Base-by-base conservation (phyloP, 148 eudicot species). In the Spergularia bocconei region DNA sequence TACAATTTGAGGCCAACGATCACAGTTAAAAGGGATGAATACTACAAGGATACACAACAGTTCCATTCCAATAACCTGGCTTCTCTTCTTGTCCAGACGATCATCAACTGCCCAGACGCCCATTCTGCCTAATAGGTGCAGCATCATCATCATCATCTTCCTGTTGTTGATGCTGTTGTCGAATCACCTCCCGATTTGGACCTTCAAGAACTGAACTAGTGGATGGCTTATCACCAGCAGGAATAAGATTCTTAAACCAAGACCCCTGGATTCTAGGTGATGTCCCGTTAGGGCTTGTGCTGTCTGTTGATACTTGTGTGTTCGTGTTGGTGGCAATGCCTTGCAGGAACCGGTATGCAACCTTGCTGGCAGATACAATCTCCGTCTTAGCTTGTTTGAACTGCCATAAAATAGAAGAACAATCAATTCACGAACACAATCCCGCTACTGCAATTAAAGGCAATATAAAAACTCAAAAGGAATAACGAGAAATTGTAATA, bases 381-480 rank as follows among this genome's bases (percentile, higher is more conserved):
- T 94, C 97, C 25, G 97, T 88, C 78, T 90, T 94, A 2, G 97
- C 98, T 87, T 94, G 98, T 75, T 91, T 91, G 69, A 94, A 81
- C 98, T 91, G 90, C 78, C 80, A 19, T 33, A 29, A 72, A 29
- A 67, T 14, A 10, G 62, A 59, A 39, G 17, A 48, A 47, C 58
- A 33, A 55, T 7, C 50, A 19, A 50, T 3, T 11, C 53, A 48
- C 4, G 8, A 56, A 19, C 4, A n/a, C 15, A 70, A 50, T 2
- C 14, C 21, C 14, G 25, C 9, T 38, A n/a, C 13, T 17, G 29
- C 41, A 2, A 29, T 21, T 62, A 5, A 33, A 62, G 41, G 13
- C 41, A 25, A 38, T 64, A 16, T 16, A 16, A 0, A 8, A 66
- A 11, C 41, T 44, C 48, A 21, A 44, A 44, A 44, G 41, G 51